Conservation (phyloP, 75 land plant species). For the Sequoia sempervirens region DNA sequence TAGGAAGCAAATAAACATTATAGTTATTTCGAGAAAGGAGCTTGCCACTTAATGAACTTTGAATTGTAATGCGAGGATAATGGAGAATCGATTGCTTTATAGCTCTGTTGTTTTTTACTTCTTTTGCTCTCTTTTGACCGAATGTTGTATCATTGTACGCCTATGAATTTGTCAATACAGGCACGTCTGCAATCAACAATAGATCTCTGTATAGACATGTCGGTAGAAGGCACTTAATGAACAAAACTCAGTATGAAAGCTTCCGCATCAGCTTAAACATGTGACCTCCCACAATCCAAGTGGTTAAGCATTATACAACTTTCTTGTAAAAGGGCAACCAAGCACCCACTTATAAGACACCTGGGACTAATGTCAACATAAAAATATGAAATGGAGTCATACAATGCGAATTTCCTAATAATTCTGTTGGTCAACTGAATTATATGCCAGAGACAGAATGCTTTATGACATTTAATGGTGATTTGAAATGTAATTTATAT, state of each 20-base stretch:
- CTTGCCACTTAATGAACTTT: background rate
- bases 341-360: background rate
- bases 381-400: background rate
- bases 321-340: background rate
- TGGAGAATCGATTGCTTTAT: background rate
- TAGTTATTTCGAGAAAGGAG: background rate
- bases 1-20: too few relatives aligned
- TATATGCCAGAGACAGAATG: background rate
- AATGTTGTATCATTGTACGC: background rate
- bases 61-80: background rate
- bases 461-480: background rate
- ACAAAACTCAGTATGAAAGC: background rate
- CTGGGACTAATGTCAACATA: background rate
- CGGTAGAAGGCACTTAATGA: background rate
- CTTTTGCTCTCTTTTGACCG: background rate
- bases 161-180: background rate
- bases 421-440: background rate
- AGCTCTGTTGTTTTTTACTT: too few relatives aligned
- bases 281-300: background rate
- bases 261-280: background rate
- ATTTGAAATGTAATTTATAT: background rate
- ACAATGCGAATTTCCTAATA: background rate
- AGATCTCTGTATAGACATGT: background rate
- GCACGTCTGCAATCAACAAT: background rate
- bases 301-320: background rate